Evolutionary conservation across 495 filamentous ascomycete species (phyloP).

Genomic region (Coniosporium apollinis): DNA sequence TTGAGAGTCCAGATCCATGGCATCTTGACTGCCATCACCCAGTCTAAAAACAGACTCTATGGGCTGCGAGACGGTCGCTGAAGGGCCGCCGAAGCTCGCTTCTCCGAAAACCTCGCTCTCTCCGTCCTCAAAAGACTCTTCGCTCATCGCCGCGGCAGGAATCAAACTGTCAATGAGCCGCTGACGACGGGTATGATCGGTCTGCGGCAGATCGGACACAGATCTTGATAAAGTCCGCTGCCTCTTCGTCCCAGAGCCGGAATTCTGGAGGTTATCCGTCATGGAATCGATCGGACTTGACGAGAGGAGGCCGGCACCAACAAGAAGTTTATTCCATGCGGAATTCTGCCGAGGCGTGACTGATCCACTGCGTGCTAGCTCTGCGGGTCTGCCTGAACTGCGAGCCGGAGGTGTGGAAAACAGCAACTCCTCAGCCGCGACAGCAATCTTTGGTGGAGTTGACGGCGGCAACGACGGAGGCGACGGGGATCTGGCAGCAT

Average conservation of each 20-base stretch:
- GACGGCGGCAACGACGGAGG: slow-evolving; percentile 6
- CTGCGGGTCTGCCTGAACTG: neutral
- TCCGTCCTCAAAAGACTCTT: slow-evolving; percentile 7
- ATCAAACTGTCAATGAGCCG: slow-evolving; percentile 13
- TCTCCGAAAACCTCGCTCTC: slow-evolving; percentile 8
- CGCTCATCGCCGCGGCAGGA: slow-evolving; percentile 3
- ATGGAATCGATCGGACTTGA: no score
- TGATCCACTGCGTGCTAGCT: slow-evolving; percentile 1
- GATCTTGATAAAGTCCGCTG: slow-evolving; percentile 9
- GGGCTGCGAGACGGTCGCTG: no score
- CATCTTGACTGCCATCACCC: no score
- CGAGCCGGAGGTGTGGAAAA: slow-evolving; percentile 2
- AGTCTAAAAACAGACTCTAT: no score
- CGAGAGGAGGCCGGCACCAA: no score
- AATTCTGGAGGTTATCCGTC: no score
- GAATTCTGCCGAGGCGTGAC: slow-evolving; percentile 18
- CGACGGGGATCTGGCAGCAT: slow-evolving; percentile 8
- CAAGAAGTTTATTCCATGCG: slow-evolving; percentile 17
- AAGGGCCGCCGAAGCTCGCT: slow-evolving; percentile 1
- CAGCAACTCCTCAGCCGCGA: slow-evolving; percentile 8
- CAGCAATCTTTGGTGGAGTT: slow-evolving; percentile 6
- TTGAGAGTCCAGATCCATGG: neutral
- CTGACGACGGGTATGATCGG: slow-evolving; percentile 1
- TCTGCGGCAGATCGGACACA: slow-evolving; percentile 10
- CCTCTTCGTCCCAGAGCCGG: no score